These are phyloP conservation scores for Neofusicoccum laricinum DNA, from an alignment of 2,329 filamentous ascomycete genomes.

Conservation along the genomic window DNA sequence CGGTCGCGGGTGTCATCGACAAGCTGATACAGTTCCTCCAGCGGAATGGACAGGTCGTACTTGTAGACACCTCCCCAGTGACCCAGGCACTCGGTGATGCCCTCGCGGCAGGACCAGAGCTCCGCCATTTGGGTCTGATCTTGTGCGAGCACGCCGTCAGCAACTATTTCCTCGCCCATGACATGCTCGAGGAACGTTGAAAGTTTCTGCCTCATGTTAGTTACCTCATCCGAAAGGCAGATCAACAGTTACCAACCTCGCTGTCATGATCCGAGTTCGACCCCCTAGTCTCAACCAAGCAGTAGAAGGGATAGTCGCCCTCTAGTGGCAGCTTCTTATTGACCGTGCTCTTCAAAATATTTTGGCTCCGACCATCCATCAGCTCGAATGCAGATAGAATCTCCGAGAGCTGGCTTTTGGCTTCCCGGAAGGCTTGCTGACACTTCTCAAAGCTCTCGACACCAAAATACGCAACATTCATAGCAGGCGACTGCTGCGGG, in stretches of 20 bases:
- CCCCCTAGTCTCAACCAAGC: conserved; percentile 91
- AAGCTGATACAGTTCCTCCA: conserved; percentile 80
- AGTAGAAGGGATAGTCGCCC: conserved; percentile 87
- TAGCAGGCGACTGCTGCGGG: conserved; percentile 78
- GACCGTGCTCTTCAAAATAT: conserved; percentile 69
- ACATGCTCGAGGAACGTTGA: conserved; percentile 87
- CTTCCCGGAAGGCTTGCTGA: conserved; percentile 79
- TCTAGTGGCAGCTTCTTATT: conserved; percentile 79
- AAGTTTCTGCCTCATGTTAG: conserved; percentile 63
- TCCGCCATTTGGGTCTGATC: conserved; percentile 84
- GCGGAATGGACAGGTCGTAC: conserved; percentile 93
- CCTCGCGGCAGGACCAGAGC: conserved; percentile 91
- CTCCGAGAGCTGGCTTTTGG: conserved; percentile 86
- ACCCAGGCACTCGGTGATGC: conserved; percentile 82
- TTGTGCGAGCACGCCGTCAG: conserved; percentile 87
- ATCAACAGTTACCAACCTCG: conserved; percentile 39
- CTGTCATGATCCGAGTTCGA: conserved; percentile 92
- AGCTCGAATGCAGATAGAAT: conserved; percentile 97
- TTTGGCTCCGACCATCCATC: conserved; percentile 85
- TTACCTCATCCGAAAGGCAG: not conserved
- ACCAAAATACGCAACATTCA: conserved; percentile 94
- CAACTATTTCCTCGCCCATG: conserved; percentile 81
- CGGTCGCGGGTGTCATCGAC: conserved; percentile 80
- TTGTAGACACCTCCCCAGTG: conserved; percentile 97
- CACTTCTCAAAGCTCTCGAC: conserved; percentile 88